These are phyloP conservation scores for Carallia pectinifolia DNA, from an alignment of 345 rosid species.

Conservation along the genomic window DNA sequence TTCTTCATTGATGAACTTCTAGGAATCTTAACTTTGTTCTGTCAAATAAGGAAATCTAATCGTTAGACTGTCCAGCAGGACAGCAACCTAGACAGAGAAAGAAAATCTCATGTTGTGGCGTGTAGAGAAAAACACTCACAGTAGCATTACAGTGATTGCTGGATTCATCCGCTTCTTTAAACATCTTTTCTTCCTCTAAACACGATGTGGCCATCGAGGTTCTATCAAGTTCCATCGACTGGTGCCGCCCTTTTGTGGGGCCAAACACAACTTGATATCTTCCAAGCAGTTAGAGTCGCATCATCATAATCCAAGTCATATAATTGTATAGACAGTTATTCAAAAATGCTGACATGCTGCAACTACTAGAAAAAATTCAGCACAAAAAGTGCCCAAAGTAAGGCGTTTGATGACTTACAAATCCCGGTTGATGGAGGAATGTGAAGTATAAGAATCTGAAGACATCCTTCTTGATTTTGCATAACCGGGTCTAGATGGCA, in stretches of 20 bases:
- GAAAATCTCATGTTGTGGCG: not conserved
- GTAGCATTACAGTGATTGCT: constrained; percentile 33
- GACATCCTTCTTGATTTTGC: constrained; percentile 44
- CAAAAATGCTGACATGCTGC: not conserved
- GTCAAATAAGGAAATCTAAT: constrained; percentile 16
- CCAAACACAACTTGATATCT: constrained; percentile 57
- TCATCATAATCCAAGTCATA: constrained; percentile 4
- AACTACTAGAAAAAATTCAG: not conserved
- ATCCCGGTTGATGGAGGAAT: constrained; percentile 33
- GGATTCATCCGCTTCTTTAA: constrained; percentile 23
- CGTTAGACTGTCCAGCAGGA: constrained; percentile 9
- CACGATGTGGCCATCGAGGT: constrained; percentile 25
- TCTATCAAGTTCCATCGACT: constrained; percentile 26
- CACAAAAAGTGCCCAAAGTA: not conserved
- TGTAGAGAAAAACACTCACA: constrained; percentile 31
- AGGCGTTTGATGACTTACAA: constrained; percentile 38
- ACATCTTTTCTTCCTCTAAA: constrained; percentile 25
- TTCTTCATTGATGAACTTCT: constrained; percentile 26
- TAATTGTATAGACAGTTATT: not conserved
- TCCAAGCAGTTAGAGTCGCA: not conserved
- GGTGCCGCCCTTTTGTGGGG: constrained; percentile 22
- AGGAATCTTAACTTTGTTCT: constrained; percentile 30
- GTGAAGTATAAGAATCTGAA: constrained; percentile 45
- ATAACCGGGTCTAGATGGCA: constrained; percentile 36
- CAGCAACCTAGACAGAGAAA: not conserved